phyloP scores from a whole-genome alignment of 2,329 filamentous ascomycete genomes.

The Parasarocladium wereldwijsianum region DNA sequence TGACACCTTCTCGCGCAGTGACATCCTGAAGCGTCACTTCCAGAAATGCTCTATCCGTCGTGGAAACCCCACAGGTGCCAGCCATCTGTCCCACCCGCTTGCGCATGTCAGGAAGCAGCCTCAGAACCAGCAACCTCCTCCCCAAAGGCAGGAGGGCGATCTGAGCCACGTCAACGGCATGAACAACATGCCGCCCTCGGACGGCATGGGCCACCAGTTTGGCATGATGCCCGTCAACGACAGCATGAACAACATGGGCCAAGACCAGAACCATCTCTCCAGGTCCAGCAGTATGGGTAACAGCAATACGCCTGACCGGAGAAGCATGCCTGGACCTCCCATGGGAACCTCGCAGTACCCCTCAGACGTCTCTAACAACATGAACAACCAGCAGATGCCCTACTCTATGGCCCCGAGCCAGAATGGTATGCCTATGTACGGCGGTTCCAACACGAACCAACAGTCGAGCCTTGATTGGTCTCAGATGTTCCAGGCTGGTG shows the following conservation, averaged over 20 bases:
- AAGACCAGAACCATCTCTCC: constrained; percentile 47
- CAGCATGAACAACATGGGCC: constrained; percentile 43
- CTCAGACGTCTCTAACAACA: constrained; percentile 41
- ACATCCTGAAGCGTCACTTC: constrained; percentile 97
- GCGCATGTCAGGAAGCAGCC: constrained; percentile 72
- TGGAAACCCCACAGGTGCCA: constrained; percentile 88
- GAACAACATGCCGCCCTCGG: constrained; percentile 36
- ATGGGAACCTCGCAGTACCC: constrained; percentile 42
- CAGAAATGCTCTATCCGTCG: constrained; percentile 96
- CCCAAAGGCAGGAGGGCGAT: constrained; percentile 43
- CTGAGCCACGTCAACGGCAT: constrained; percentile 47
- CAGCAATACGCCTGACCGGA: constrained; percentile 39
- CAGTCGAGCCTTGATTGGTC: constrained; percentile 58
- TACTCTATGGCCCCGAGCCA: constrained; percentile 49
- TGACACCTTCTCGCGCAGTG: constrained; percentile 94
- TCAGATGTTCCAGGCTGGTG: constrained; percentile 63
- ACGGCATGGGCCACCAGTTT: constrained; percentile 43
- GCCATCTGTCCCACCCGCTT: constrained; percentile 85
- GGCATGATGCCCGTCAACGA: constrained; percentile 41
- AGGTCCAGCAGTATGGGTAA: constrained; percentile 47
- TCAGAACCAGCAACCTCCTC: constrained; percentile 40
- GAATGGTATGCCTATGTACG: constrained; percentile 51
- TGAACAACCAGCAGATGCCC: constrained; percentile 50
- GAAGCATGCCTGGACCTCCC: constrained; percentile 33
- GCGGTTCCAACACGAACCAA: constrained; percentile 44